phyloP scores from a whole-genome alignment of 2,329 filamentous ascomycete genomes.

The Scolecobasidium constrictum region DNA sequence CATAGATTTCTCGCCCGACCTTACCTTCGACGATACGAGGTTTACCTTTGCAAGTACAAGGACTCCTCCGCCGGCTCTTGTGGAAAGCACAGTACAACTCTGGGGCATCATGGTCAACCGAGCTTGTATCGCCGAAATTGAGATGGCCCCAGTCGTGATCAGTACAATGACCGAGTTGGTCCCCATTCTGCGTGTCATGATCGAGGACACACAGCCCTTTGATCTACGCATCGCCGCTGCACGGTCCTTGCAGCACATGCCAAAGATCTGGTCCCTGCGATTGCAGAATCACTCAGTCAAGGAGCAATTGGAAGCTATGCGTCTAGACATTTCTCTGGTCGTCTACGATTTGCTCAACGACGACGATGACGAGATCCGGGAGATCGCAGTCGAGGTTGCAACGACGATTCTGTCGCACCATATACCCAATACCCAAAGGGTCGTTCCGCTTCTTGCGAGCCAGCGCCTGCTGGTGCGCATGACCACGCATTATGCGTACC shows the following conservation, averaged over 20 bases:
- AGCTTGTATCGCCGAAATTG: neutral
- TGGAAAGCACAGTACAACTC: slow-evolving; percentile 3
- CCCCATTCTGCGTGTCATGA: neutral
- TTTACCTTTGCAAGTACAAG: neutral
- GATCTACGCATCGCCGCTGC: slow-evolving; percentile 2
- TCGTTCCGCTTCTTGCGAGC: slow-evolving; percentile 40
- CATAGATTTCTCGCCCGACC: neutral
- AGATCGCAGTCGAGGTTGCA: slow-evolving; percentile 45
- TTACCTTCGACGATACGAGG: neutral
- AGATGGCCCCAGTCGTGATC: no score
- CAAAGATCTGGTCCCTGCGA: neutral
- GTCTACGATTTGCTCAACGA: slow-evolving; percentile 74
- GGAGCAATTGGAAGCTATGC: slow-evolving; percentile 11
- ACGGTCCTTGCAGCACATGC: slow-evolving; percentile 2
- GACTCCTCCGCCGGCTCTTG: slow-evolving; percentile 1
- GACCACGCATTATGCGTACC: slow-evolving; percentile 21
- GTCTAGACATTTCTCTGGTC: slow-evolving; percentile 50
- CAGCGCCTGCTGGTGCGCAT: slow-evolving; percentile 26
- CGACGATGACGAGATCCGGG: slow-evolving; percentile 82
- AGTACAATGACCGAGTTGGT: slow-evolving; percentile 2
- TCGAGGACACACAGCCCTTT: slow-evolving; percentile 4
- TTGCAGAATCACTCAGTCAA: neutral
- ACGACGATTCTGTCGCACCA: slow-evolving; percentile 31
- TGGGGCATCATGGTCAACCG: slow-evolving; percentile 5
- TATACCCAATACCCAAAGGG: slow-evolving; percentile 10